These are phyloP conservation scores for Pythium brachiatum DNA, from an alignment of 352 stramenopile species.

Conservation along the genomic window DNA sequence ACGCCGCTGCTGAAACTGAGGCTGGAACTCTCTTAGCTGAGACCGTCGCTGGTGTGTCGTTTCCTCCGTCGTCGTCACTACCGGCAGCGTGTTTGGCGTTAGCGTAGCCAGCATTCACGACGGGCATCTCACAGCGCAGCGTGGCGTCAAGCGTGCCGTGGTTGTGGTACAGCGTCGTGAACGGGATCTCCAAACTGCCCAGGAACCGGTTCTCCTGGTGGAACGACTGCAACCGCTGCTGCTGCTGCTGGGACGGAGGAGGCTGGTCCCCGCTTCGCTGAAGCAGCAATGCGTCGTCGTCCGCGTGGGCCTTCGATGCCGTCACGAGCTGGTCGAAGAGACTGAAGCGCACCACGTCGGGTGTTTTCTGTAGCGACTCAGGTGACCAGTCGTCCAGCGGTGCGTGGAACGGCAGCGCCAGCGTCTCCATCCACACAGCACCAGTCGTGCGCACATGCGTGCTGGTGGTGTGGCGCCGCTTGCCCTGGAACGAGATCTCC, in stretches of 20 bases:
- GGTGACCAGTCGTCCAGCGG: slow-evolving; percentile 82
- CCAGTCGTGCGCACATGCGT: slow-evolving; percentile 27
- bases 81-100: slow-evolving; percentile 29
- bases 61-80: slow-evolving; percentile 7
- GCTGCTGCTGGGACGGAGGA: slow-evolving; percentile 12
- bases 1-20: neutral
- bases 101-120: slow-evolving; percentile 85
- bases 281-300: slow-evolving; percentile 33
- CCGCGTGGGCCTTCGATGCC: slow-evolving; percentile 12
- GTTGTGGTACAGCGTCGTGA: slow-evolving; percentile 82
- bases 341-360: slow-evolving; percentile 79
- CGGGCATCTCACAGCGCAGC: slow-evolving; percentile 77
- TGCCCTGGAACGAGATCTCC: slow-evolving; percentile 81
- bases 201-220: slow-evolving; percentile 84
- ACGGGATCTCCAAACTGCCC: slow-evolving; percentile 81
- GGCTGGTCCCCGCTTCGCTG: slow-evolving; percentile 4
- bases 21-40: neutral
- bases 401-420: slow-evolving; percentile 85
- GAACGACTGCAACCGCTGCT: slow-evolving; percentile 43
- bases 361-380: slow-evolving; percentile 55
- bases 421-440: slow-evolving; percentile 92
- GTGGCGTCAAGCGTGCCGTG: slow-evolving; percentile 74
- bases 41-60: slow-evolving; percentile 7
- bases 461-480: slow-evolving; percentile 59
- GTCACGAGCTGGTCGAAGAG: slow-evolving; percentile 89